Evolutionary conservation across 2,329 filamentous ascomycete genomes (phyloP).

Genomic region (Huntiella abstrusa): DNA sequence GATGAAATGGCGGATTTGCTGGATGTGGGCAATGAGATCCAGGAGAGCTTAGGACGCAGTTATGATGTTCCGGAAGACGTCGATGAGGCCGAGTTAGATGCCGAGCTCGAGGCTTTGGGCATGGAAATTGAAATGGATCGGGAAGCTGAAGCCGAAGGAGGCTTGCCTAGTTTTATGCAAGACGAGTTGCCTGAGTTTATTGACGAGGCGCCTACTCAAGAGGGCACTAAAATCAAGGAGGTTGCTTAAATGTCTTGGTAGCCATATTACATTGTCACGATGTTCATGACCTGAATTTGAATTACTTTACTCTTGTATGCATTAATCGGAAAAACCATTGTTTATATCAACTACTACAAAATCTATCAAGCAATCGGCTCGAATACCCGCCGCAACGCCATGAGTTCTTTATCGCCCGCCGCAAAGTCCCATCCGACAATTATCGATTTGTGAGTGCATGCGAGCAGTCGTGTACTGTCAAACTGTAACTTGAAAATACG

Average conservation of each 20-base stretch:
- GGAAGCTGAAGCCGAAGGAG: conserved; percentile 33
- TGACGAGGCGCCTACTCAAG: conserved; percentile 64
- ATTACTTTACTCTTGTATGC: neutral
- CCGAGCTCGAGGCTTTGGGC: conserved; percentile 83
- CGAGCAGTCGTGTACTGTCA: conserved; percentile 80
- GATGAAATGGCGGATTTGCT: conserved; percentile 98
- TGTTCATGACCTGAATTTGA: neutral
- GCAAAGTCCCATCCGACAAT: conserved; percentile 99
- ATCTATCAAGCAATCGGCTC: conserved; percentile 32
- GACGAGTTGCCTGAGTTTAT: conserved; percentile 84
- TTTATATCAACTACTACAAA: neutral
- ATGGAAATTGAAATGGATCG: conserved; percentile 83
- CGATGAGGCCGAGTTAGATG: conserved; percentile 88
- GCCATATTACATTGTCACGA: neutral
- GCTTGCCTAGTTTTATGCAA: conserved; percentile 69
- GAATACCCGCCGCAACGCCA: conserved; percentile 64
- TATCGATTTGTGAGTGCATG: conserved; percentile 74
- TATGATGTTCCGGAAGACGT: conserved; percentile 96
- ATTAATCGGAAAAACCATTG: neutral
- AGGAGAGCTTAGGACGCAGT: conserved; percentile 75
- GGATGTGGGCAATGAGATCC: conserved; percentile 95
- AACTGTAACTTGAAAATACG: conserved; percentile 95
- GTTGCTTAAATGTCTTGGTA: conserved; percentile 30
- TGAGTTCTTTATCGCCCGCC: conserved; percentile 61
- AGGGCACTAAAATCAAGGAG: conserved; percentile 66